Evolutionary conservation across 2,329 filamentous ascomycete species (phyloP).

Genomic region (Xylariomycetidae sp.): DNA sequence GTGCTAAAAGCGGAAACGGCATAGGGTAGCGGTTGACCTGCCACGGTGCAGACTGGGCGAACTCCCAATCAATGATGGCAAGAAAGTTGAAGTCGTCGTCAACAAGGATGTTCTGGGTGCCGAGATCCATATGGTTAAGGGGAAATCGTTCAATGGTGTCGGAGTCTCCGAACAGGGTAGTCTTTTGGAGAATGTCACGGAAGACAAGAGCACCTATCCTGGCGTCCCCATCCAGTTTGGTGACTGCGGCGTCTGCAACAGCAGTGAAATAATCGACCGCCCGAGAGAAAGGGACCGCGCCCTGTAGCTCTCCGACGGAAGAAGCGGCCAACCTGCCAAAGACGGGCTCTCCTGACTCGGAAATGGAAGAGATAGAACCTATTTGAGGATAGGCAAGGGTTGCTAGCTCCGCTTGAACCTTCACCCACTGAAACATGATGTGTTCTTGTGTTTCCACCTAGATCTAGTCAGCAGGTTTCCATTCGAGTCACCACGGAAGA

Average conservation of each 20-base stretch:
- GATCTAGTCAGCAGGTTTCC: slow-evolving; percentile 2
- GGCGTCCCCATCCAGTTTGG: slow-evolving; percentile 5
- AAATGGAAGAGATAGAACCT: slow-evolving; percentile 18
- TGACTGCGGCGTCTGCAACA: slow-evolving; percentile 12
- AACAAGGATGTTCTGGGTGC: slow-evolving; percentile 28
- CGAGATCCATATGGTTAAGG: slow-evolving; percentile 29
- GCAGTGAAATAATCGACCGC: slow-evolving; percentile 18
- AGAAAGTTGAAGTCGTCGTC: slow-evolving; percentile 26
- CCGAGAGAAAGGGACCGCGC: slow-evolving; percentile 15
- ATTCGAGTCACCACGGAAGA: too few relatives aligned
- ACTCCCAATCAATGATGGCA: slow-evolving; percentile 29
- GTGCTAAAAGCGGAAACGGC: slow-evolving; percentile 22
- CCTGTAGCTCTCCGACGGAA: slow-evolving; percentile 6
- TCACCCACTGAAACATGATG: slow-evolving; percentile 9
- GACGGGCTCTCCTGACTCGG: slow-evolving; percentile 13
- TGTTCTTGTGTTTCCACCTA: slow-evolving; percentile 7
- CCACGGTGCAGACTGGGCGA: slow-evolving; percentile 26
- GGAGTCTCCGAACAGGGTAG: slow-evolving; percentile 14
- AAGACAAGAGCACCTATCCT: slow-evolving; percentile 17
- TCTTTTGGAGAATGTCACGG: slow-evolving; percentile 18
- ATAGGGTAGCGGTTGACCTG: slow-evolving; percentile 26
- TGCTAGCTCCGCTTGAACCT: slow-evolving; percentile 15
- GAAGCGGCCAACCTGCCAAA: slow-evolving; percentile 15
- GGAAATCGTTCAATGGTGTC: slow-evolving; percentile 10
- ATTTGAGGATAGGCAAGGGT: slow-evolving; percentile 17